Base-by-base conservation (phyloP, 1,284 basidiomycete species). In the Irpex rosettiformis region DNA sequence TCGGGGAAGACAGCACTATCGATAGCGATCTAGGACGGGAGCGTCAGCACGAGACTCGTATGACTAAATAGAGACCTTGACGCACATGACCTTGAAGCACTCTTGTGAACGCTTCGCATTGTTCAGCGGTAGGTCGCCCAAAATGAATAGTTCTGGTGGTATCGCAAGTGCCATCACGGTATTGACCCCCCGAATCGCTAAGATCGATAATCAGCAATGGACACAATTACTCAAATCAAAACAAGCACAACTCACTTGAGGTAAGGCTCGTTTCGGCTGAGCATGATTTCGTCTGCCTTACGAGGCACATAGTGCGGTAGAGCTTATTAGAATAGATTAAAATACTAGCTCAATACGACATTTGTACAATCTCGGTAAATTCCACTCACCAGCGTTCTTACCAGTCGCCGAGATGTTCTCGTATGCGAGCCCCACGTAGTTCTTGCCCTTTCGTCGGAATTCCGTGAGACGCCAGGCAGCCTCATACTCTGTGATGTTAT, bases 41-140 rank as follows among this genome's bases (percentile, higher is more conserved):
- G 2, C 29, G 24, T 62, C 55, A 25, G 48, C 48, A 49, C 48
- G 24, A 65, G 58, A 57, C 56, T 56, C 22, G 18, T 25, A 25
- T 45, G 55, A 54, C 58, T 58, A 48, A 25, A 21, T 3, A 55
- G 37, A 30, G 30, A 60, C 25, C 10, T 40, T 25, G 54, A 81
- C 88, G 65, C 76, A 92, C 90, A 77, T 99, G 96, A 3, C 96
- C 96, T 74, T 99, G 96, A 55, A 99, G 74, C 25, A 99, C 97
- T 24, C 94, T 81, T 16, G 97, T 99, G 71, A 89, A 98, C 1
- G 95, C 94, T 62, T 96, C 89, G 68, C 87, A 89, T 72, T 95
- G 89, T 64, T 94, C 91, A 1, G 79, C 65, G 3, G 88, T 88
- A 4, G 92, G 91, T 40, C 85, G 82, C 49, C 94, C 95, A 70